Percentiles rank a stretch among this genome's conserved stretches.
phyloP scores from a whole-genome alignment of 768 basidiomycete species.

The Pholiota conissans region DNA sequence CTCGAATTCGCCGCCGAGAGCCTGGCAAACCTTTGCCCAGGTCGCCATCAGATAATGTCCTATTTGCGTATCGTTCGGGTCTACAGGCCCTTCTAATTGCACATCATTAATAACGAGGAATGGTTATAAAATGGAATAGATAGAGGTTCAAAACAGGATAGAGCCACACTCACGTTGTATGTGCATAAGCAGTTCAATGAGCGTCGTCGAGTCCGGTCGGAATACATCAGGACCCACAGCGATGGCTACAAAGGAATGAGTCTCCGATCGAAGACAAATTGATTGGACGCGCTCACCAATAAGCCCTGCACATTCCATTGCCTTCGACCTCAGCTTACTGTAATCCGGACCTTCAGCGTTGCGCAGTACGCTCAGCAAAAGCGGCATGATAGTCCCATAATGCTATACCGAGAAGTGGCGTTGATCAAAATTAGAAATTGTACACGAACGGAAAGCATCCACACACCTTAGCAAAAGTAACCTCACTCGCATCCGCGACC shows the following conservation, averaged over 20 bases:
- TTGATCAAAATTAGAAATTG: neutral
- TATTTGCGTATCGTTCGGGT: conserved; percentile 71
- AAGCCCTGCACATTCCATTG: conserved; percentile 89
- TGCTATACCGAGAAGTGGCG: conserved; percentile 6
- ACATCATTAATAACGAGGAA: no score
- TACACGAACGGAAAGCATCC: neutral
- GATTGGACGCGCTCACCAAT: conserved; percentile 55
- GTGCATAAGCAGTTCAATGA: conserved; percentile 71
- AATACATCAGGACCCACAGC: conserved; percentile 85
- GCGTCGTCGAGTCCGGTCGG: conserved; percentile 66
- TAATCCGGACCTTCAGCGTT: conserved; percentile 71
- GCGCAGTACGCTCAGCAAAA: conserved; percentile 71
- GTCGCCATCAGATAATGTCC: conserved; percentile 80
- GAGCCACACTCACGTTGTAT: conserved; percentile 63
- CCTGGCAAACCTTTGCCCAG: conserved; percentile 89
- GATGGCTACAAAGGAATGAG: conserved; percentile 52
- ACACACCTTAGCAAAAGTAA: conserved; percentile 51
- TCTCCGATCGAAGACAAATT: neutral
- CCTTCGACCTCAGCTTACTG: conserved; percentile 71
- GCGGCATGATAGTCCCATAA: conserved; percentile 26
- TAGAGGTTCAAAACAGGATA: no score
- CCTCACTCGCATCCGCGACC: conserved; percentile 85
- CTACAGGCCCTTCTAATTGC: conserved; percentile 65
- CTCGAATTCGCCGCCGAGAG: conserved; percentile 81
- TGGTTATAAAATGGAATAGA: no score